Base-by-base conservation (phyloP, 2,329 filamentous ascomycete genomes). In the Delphinella strobiligena region DNA sequence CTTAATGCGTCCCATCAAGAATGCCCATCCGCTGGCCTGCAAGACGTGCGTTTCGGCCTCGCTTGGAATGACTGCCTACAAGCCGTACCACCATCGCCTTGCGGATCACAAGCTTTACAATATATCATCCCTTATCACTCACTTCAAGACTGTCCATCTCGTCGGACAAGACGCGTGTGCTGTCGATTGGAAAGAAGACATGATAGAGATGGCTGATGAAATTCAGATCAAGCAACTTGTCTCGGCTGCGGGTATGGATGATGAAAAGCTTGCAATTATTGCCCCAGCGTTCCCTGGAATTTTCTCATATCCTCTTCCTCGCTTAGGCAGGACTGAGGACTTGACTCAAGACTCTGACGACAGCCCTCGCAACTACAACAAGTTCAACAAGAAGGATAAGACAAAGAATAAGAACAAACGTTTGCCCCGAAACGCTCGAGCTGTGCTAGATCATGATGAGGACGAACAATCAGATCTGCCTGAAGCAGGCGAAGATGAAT, bases 131-230 rank as follows among this genome's bases (percentile, higher is more conserved):
- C 60, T 82, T 12, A 67, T 75, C 19, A 68, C 72, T 38, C 68
- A 83, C 41, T 70, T 73, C 45, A 72, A 69, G 41, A 71, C 78
- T 47, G 75, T 77, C 41, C 70, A 75, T 54, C 49, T 61, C 45
- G 43, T 54, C 44, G 36, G 54, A 10, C 44, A 51, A 12, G 50
- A 52, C 37, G 40, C 45, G 16, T 49, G 53, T 9, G 50, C 50
- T 12, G 45, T 62, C 19, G 69, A 78, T 49, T 80, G 75, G 75
- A 71, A 68, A 43, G 64, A 63, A 41, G 67, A 77, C 42, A 77
- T 80, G 73, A 67, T 80, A 38, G 67, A 73, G 46, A 59, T 79
- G 32, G 75, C 75, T 1, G 68, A 72, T 45, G 58, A 62, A 19
- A 58, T 63, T 15, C 56, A 66, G 39, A 64, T 78, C 31, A 59